Conservation (phyloP, 306 rosid species). For the Arachis stenosperma region DNA sequence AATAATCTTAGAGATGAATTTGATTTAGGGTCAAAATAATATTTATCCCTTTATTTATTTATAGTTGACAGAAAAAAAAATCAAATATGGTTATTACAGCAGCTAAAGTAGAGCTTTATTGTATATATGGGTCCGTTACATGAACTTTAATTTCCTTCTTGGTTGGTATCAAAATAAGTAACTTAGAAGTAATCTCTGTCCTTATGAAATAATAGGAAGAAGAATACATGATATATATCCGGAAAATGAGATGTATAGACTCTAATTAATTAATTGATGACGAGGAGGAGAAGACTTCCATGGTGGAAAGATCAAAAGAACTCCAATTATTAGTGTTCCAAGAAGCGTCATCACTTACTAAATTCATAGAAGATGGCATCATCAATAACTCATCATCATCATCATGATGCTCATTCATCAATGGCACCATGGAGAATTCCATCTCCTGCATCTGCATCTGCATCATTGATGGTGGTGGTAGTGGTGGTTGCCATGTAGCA, state of each 20-base stretch:
- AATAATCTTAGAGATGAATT: too few relatives aligned
- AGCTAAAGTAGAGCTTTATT: constrained; percentile 35
- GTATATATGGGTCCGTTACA: constrained; percentile 28
- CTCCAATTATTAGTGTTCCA: constrained; percentile 63
- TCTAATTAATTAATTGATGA: constrained; percentile 34
- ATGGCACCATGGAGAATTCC: constrained; percentile 42
- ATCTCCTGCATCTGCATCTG: constrained; percentile 48
- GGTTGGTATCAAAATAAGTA: neutral
- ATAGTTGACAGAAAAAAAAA: neutral
- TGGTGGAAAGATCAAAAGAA: constrained; percentile 61
- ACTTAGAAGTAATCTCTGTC: neutral
- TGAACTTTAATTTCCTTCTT: neutral
- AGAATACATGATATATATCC: neutral
- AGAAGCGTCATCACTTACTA: constrained; percentile 47
- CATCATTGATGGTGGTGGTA: constrained; percentile 16
- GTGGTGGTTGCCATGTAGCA: constrained; percentile 41
- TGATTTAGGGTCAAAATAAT: too few relatives aligned
- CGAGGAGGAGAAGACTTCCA: constrained; percentile 54
- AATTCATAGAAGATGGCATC: constrained; percentile 30
- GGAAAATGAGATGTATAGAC: constrained; percentile 9
- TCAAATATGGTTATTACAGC: neutral
- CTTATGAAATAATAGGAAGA: constrained; percentile 37
- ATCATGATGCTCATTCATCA: constrained; percentile 1
- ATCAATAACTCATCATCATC: constrained; percentile 33
- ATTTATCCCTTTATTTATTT: too few relatives aligned